Evolutionary conservation across 169 alveolate species (phyloP).

Genomic region (Cryptosporidium sp.): DNA sequence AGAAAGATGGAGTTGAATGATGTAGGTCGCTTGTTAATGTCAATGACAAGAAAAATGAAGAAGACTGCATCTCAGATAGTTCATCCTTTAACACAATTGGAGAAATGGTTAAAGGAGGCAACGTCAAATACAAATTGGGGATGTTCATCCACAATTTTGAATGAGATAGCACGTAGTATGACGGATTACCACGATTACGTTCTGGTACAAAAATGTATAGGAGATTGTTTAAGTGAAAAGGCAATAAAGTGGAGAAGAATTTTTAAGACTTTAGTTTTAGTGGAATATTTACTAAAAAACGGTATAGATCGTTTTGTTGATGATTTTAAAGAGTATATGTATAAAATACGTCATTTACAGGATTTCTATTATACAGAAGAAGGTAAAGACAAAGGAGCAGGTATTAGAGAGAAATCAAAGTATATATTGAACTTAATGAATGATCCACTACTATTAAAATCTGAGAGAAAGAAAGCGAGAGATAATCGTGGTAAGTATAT

Average conservation of each 20-base stretch:
- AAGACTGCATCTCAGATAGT: slow-evolving; percentile 70
- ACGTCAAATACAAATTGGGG: slow-evolving; percentile 88
- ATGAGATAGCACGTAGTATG: slow-evolving; percentile 85
- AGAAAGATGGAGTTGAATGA: slow-evolving; percentile 59
- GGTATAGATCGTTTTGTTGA: slow-evolving; percentile 83
- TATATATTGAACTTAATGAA: slow-evolving; percentile 75
- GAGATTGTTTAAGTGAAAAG: slow-evolving; percentile 82
- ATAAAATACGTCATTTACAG: slow-evolving; percentile 81
- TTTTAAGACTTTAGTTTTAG: slow-evolving; percentile 82
- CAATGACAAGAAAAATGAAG: slow-evolving; percentile 76
- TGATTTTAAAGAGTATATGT: slow-evolving; percentile 83
- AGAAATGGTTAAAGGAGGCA: slow-evolving; percentile 84
- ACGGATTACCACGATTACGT: slow-evolving; percentile 84
- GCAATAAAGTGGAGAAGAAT: slow-evolving; percentile 86
- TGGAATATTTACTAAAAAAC: slow-evolving; percentile 82
- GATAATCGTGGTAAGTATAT: slow-evolving; percentile 81
- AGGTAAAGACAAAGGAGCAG: slow-evolving; percentile 86
- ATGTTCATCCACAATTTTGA: slow-evolving; percentile 82
- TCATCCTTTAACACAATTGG: slow-evolving; percentile 80
- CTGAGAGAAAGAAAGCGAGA: slow-evolving; percentile 84
- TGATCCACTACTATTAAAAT: slow-evolving; percentile 79
- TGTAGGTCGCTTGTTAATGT: slow-evolving; percentile 51
- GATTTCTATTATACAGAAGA: slow-evolving; percentile 84
- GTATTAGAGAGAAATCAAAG: slow-evolving; percentile 83
- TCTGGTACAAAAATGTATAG: slow-evolving; percentile 81